Evolutionary conservation across 176 grass and related monocot genomes (phyloP).

Genomic region (Paspalum vaginatum): DNA sequence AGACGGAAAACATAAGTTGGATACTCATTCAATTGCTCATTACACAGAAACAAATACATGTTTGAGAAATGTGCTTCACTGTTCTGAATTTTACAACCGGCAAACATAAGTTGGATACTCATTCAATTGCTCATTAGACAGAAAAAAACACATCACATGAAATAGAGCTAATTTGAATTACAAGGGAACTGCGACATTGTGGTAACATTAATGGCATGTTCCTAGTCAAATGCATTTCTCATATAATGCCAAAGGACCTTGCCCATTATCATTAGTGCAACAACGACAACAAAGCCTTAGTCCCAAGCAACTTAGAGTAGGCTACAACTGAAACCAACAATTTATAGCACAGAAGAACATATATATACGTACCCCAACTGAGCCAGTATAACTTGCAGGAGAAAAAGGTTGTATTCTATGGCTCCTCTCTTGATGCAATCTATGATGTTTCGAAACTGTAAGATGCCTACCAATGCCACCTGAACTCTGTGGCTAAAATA

Average conservation of each 20-base stretch:
- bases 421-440: slow-evolving; percentile 49
- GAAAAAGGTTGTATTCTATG: slow-evolving; percentile 51
- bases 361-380: slow-evolving; percentile 61
- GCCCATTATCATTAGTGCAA: not conserved
- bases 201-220: not conserved
- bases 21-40: slow-evolving; percentile 21
- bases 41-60: not conserved
- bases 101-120: slow-evolving; percentile 11
- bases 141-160: not conserved
- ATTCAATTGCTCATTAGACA: slow-evolving; percentile 12
- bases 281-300: not conserved
- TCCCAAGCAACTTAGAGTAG: too few relatives aligned
- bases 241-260: not conserved
- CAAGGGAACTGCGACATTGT: not conserved
- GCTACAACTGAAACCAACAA: not conserved
- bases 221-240: slow-evolving; percentile 22
- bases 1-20: slow-evolving; percentile 2
- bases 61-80: not conserved
- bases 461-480: slow-evolving; percentile 52
- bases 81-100: slow-evolving; percentile 6
- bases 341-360: not conserved
- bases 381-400: slow-evolving; percentile 70
- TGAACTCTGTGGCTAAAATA: slow-evolving; percentile 50
- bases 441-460: slow-evolving; percentile 47
- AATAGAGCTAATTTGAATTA: slow-evolving; percentile 20